phyloP scores from a whole-genome alignment of 2,329 filamentous ascomycete species.

The Aureobasidium subglaciale region DNA sequence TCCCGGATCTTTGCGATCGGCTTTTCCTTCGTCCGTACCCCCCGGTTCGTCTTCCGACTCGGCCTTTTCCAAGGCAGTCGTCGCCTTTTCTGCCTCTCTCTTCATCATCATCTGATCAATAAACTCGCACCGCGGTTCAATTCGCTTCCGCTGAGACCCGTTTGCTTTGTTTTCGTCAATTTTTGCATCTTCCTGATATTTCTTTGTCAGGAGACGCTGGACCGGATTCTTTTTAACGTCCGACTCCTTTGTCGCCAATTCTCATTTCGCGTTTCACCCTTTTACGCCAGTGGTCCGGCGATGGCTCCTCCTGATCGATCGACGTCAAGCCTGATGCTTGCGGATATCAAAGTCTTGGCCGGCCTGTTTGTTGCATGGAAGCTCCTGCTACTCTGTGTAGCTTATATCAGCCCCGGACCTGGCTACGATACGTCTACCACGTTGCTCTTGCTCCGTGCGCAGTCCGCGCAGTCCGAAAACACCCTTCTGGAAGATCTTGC shows the following conservation, averaged over 20 bases:
- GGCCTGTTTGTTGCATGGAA: conserved; percentile 59
- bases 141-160: neutral
- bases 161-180: neutral
- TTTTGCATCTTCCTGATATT: neutral
- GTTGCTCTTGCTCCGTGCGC: conserved; percentile 36
- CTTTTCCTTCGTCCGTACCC: neutral
- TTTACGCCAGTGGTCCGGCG: neutral
- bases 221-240: conserved; percentile 5
- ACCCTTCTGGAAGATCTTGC: neutral
- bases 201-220: conserved; percentile 10
- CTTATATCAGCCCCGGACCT: conserved; percentile 48
- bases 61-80: conserved; percentile 2
- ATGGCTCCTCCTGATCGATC: neutral
- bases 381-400: conserved; percentile 54
- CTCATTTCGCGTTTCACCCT: conserved; percentile 12
- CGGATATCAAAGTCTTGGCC: conserved; percentile 20
- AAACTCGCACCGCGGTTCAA: neutral
- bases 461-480: conserved; percentile 18
- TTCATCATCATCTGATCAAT: conserved; percentile 10
- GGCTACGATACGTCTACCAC: conserved; percentile 75
- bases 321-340: neutral
- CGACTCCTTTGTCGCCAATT: conserved; percentile 13
- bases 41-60: neutral
- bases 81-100: neutral
- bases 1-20: neutral